These are phyloP conservation scores for Vickermania spadyakhi DNA, from an alignment of 208 protist genomes.

Conservation along the genomic window DNA sequence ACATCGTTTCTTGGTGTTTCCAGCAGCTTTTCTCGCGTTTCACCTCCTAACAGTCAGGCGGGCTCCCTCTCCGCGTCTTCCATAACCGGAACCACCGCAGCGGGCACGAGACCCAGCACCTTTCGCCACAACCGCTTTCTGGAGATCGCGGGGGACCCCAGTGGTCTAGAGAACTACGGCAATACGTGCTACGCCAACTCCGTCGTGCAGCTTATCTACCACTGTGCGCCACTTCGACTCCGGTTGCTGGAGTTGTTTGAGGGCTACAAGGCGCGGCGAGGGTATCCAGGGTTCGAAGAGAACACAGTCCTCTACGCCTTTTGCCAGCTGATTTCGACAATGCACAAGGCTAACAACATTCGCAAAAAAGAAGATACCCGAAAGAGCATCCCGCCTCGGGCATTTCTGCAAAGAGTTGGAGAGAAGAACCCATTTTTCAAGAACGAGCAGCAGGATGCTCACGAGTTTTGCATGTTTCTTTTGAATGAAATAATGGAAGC, in stretches of 20 bases:
- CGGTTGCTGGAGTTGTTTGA: slow-evolving; percentile 66
- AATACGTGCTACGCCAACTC: slow-evolving; percentile 90
- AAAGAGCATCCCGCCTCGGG: slow-evolving; percentile 26
- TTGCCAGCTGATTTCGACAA: slow-evolving; percentile 57
- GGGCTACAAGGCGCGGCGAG: slow-evolving; percentile 40
- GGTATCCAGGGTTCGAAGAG: slow-evolving; percentile 47
- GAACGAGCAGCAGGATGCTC: slow-evolving; percentile 85
- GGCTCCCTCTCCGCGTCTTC: not conserved
- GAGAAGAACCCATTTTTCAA: slow-evolving; percentile 56
- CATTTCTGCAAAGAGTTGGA: slow-evolving; percentile 37
- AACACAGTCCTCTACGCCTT: slow-evolving; percentile 51
- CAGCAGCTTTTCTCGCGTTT: not conserved
- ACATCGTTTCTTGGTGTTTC: slow-evolving; percentile 29
- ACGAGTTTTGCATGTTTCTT: slow-evolving; percentile 88
- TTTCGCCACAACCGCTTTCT: slow-evolving; percentile 54
- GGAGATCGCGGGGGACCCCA: slow-evolving; percentile 59
- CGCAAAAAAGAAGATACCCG: slow-evolving; percentile 21
- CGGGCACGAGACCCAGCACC: slow-evolving; percentile 1
- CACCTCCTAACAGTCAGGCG: not conserved
- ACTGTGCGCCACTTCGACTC: slow-evolving; percentile 76
- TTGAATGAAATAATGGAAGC: slow-evolving; percentile 78
- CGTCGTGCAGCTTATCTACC: slow-evolving; percentile 86
- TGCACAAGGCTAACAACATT: slow-evolving; percentile 82
- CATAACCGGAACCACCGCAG: slow-evolving; percentile 1
- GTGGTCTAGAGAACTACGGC: slow-evolving; percentile 86